Evolutionary conservation across 768 basidiomycete genomes (phyloP).

Genomic region (Podaxis mareebaensis): DNA sequence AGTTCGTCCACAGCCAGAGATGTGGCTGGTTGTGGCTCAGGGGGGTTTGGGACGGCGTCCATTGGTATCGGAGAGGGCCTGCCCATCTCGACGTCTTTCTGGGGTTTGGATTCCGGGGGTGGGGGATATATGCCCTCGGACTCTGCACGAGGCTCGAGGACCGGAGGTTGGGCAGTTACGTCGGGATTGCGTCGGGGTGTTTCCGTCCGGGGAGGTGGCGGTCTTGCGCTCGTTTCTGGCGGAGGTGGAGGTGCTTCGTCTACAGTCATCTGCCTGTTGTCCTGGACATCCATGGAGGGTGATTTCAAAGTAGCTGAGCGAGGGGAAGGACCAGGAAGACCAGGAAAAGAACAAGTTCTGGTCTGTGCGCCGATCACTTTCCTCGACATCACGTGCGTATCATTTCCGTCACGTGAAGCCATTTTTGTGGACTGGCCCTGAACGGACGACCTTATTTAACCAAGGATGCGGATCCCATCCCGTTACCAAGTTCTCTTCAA

Average conservation of each 20-base stretch:
- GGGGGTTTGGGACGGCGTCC: conserved; percentile 5
- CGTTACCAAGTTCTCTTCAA: background rate
- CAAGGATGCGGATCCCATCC: background rate
- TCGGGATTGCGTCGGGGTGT: conserved; percentile 14
- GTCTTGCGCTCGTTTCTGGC: conserved; percentile 8
- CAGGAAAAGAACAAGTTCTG: conserved; percentile 22
- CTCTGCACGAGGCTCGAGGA: conserved; percentile 11
- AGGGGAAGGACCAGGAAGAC: conserved; percentile 18
- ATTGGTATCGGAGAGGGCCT: conserved; percentile 13
- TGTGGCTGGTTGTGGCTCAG: conserved; percentile 43
- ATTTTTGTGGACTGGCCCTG: background rate
- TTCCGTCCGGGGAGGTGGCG: background rate
- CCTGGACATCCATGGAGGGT: conserved; percentile 19
- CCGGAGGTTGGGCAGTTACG: conserved; percentile 2
- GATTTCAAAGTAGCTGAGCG: conserved; percentile 16
- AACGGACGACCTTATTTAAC: background rate
- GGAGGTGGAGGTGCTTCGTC: conserved; percentile 9
- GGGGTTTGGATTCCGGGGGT: background rate
- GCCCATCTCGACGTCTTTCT: conserved; percentile 12
- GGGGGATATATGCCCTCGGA: conserved; percentile 1
- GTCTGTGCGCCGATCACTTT: conserved; percentile 36
- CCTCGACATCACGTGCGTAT: conserved; percentile 11
- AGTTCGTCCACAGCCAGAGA: conserved; percentile 22
- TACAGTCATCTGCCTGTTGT: background rate
- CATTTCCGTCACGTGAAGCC: background rate